Conservation (phyloP, 2,329 filamentous ascomycete species). For the Pseudogymnoascus sp. region DNA sequence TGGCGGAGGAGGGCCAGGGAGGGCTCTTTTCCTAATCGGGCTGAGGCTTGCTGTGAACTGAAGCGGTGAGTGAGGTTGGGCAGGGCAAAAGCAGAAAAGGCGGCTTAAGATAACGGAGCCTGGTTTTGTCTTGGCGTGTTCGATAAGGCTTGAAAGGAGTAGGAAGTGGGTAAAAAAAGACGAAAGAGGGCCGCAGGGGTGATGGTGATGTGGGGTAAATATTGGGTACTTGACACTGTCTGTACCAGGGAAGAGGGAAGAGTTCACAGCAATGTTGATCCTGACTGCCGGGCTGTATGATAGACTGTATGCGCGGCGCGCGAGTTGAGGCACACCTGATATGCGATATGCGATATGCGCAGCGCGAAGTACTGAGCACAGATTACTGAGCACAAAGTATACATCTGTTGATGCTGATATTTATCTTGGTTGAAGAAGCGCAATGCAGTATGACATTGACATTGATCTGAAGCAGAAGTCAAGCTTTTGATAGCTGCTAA, state of each 20-base stretch:
- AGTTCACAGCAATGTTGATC: not conserved
- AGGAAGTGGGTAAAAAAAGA: not conserved
- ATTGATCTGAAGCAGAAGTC: not conserved
- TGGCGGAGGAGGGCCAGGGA: not conserved
- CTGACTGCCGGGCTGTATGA: not conserved
- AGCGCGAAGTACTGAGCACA: not conserved
- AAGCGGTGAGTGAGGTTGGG: conserved; percentile 2
- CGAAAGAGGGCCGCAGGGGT: not conserved
- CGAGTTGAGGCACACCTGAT: not conserved
- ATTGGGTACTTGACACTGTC: conserved; percentile 5
- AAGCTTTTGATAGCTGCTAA: not conserved
- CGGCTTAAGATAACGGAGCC: conserved; percentile 5
- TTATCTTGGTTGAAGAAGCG: not conserved
- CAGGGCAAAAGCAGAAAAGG: conserved; percentile 5
- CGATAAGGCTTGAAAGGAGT: not conserved
- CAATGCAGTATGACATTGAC: too few species aligned
- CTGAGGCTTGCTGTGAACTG: not conserved
- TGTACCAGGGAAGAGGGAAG: too few species aligned
- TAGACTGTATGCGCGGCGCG: not conserved
- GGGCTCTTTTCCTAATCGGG: conserved; percentile 6
- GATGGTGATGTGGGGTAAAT: not conserved
- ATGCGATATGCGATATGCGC: not conserved
- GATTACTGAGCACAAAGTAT: not conserved
- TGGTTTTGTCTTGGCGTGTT: not conserved
- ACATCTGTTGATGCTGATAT: not conserved